phyloP scores from a whole-genome alignment of 2,329 filamentous ascomycete genomes.

The Monosporascus sp. region DNA sequence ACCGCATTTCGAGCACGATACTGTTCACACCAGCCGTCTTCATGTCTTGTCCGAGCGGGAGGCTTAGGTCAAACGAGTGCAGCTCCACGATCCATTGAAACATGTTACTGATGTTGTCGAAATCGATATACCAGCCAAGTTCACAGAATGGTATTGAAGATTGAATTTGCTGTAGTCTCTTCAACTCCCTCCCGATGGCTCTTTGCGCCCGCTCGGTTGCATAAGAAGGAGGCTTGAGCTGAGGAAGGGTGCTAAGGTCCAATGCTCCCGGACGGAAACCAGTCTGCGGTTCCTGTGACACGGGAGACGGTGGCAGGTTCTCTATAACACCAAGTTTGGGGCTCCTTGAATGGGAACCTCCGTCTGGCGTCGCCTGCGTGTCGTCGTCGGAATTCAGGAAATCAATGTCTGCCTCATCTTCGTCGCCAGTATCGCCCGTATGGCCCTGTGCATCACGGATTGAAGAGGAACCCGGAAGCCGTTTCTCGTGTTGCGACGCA shows the following conservation, averaged over 20 bases:
- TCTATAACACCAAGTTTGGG: conserved; percentile 5
- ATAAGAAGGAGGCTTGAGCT: conserved; percentile 61
- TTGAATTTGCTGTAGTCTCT: conserved; percentile 60
- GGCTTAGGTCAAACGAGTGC: conserved; percentile 67
- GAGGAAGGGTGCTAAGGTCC: conserved; percentile 54
- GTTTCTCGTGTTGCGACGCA: neutral
- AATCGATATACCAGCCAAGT: conserved; percentile 80
- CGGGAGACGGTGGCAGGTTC: conserved; percentile 3
- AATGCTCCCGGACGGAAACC: conserved; percentile 63
- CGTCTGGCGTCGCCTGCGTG: conserved; percentile 3
- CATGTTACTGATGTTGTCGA: conserved; percentile 60
- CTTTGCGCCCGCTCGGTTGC: conserved; percentile 58
- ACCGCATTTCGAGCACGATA: conserved; percentile 77
- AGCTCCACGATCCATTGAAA: conserved; percentile 92
- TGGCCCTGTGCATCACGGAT: conserved; percentile 18
- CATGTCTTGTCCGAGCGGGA: conserved; percentile 75
- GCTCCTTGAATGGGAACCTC: conserved; percentile 2
- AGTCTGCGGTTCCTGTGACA: conserved; percentile 19
- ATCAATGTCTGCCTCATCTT: conserved; percentile 31
- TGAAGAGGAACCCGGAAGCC: neutral
- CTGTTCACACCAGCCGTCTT: conserved; percentile 54
- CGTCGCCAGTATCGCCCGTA: conserved; percentile 39
- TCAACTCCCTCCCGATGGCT: conserved; percentile 60
- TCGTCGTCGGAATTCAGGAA: conserved; percentile 34
- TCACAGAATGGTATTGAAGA: conserved; percentile 52